Percentiles rank a stretch among this genome's conserved stretches.
Evolutionary conservation across 805 yeast genomes (phyloP).

Genomic region (Candida ficus): DNA sequence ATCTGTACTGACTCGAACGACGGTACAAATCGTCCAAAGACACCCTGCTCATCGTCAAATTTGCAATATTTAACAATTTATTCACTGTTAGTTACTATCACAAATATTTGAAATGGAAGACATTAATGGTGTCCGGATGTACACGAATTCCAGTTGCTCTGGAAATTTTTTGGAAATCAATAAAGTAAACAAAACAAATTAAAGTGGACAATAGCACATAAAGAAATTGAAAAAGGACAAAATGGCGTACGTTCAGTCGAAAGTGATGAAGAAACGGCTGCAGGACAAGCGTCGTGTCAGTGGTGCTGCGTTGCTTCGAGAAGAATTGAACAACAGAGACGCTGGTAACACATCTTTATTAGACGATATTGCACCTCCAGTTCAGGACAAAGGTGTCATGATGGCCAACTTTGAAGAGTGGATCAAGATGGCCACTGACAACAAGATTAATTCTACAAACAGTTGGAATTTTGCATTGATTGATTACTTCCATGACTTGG

Average conservation of each 20-base stretch:
- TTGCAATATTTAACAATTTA: too few species aligned
- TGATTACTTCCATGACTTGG: slow-evolving; percentile 84
- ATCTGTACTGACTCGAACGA: slow-evolving; percentile 73
- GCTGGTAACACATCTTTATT: slow-evolving; percentile 15
- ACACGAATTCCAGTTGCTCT: too few species aligned
- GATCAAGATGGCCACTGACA: slow-evolving; percentile 27
- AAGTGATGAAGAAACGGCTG: slow-evolving; percentile 24
- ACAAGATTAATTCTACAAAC: slow-evolving; percentile 73
- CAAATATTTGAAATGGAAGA: too few species aligned
- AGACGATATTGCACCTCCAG: slow-evolving; percentile 17
- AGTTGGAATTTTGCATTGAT: slow-evolving; percentile 89
- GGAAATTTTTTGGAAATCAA: background rate
- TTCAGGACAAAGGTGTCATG: slow-evolving; percentile 33
- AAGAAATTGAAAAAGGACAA: background rate
- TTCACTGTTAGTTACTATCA: too few species aligned
- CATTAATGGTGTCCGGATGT: slow-evolving; percentile 1
- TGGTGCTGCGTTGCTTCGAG: slow-evolving; percentile 28
- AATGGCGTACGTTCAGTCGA: slow-evolving; percentile 26
- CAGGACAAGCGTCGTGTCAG: slow-evolving; percentile 27
- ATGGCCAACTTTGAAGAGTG: slow-evolving; percentile 34
- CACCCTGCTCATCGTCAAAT: too few species aligned
- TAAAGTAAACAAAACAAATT: background rate
- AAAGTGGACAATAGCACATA: background rate
- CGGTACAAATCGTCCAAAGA: slow-evolving; percentile 86
- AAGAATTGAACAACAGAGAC: slow-evolving; percentile 22